A percentile compares a stretch with the other conserved stretches of the same genome.
Evolutionary conservation across 2,329 filamentous ascomycete genomes (phyloP).

Genomic region (Monosporascus sp.): DNA sequence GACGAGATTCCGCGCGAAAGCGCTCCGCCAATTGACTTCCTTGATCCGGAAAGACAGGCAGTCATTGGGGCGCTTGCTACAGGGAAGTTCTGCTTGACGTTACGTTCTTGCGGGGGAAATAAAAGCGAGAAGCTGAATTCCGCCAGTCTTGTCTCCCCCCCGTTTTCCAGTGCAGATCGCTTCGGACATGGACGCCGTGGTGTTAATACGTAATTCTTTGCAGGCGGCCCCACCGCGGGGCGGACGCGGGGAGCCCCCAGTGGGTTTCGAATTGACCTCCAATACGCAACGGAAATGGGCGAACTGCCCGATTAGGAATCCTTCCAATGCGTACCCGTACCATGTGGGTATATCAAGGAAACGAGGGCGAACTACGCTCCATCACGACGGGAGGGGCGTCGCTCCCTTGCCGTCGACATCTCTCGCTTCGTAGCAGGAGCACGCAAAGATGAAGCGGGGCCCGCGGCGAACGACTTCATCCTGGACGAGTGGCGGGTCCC

Average conservation of each 20-base stretch:
- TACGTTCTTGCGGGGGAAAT: neutral
- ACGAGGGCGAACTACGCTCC: neutral
- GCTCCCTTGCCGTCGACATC: neutral
- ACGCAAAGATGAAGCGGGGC: neutral
- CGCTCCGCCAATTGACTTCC: neutral
- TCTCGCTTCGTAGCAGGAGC: too few relatives aligned
- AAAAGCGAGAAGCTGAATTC: neutral
- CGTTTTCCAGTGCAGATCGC: too few relatives aligned
- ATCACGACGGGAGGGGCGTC: neutral
- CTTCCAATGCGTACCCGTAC: too few relatives aligned
- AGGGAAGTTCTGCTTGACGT: neutral
- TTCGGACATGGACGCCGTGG: neutral
- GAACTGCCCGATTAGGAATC: neutral
- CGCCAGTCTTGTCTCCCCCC: neutral
- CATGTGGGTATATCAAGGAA: neutral
- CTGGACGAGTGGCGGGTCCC: conserved; percentile 35
- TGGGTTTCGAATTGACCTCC: too few relatives aligned
- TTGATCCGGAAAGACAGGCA: neutral
- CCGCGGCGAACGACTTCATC: conserved; percentile 25
- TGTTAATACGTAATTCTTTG: neutral
- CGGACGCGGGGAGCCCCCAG: too few relatives aligned
- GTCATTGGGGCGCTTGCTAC: neutral
- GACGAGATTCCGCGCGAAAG: neutral
- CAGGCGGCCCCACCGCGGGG: too few relatives aligned
- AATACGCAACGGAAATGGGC: neutral